Evolutionary conservation across 108 stramenopile genomes (phyloP), one percentile per base, ranked within the genome.

Genomic region (Epithemia pelagica): DNA sequence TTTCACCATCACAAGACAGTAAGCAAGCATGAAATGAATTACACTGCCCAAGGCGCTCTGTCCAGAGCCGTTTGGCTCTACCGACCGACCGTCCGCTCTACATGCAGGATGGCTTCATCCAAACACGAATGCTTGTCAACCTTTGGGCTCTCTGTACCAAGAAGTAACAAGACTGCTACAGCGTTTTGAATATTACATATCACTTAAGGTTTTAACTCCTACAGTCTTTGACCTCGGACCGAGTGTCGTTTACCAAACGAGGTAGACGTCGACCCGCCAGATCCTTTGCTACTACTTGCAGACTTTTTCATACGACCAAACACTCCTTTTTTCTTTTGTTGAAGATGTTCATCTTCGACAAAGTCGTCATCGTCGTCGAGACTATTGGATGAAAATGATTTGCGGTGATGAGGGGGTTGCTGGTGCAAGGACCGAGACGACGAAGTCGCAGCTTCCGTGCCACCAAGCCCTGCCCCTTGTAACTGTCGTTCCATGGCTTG

Each of bases 401-500:
- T 46, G 15, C 37, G 37, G 10, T 46, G 37, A 5, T 46, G 37
- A 5, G 37, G 37, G n/a, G n/a, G n/a, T n/a, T n/a, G n/a, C 37
- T 46, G 37, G 5, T 46, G 37, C 37, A 46, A 46, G 37, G 37
- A 10, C 5, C 37, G 37, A 10, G 37, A 5, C 37, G 37, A 46
- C 37, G 37, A 15, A 15, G 37, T 5, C 5, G 37, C 37, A 10
- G 5, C 37, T 24, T 61, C 59, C 20, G 19, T 1, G 61, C 70
- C 29, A 57, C 62, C 1, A 0, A 10, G 21, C 61, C 69, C 54
- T 27, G 62, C 53, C 69, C 73, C 32, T 58, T 54, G n/a, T 0
- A 82, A 57, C 55, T 77, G 54, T 31, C 68, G 51, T 25, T 69
- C 70, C 77, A 82, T 77, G 2, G 69, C 71, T 59, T 63, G 54